Conservation (phyloP, 1,139 yeast genomes). For the Lodderomyces metapsilosis region DNA sequence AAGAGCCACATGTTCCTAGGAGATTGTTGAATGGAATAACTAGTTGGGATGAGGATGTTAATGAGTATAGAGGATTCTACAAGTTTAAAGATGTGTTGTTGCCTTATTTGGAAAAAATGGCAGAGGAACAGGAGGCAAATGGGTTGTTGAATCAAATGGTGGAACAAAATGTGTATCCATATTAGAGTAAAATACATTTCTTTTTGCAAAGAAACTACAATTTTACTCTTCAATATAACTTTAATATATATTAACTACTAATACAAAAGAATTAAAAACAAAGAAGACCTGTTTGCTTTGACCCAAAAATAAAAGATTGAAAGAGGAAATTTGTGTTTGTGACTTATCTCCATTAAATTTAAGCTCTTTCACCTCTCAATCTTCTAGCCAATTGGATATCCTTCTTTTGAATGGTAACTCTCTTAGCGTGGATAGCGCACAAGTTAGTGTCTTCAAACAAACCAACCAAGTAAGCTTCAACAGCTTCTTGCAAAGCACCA, state of each 20-base stretch:
- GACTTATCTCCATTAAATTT: constrained; percentile 10
- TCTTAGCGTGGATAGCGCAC: constrained; percentile 55
- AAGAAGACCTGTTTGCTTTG: constrained; percentile 60
- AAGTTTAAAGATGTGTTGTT: constrained; percentile 52
- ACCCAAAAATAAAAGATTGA: constrained; percentile 58
- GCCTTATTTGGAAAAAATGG: constrained; percentile 53
- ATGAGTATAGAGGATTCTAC: constrained; percentile 56
- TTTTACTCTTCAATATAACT: neutral
- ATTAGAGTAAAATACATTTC: constrained; percentile 19
- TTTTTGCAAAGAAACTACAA: too few species aligned
- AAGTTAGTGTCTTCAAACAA: constrained; percentile 53
- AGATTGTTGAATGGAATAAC: constrained; percentile 56
- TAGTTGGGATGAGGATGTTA: constrained; percentile 60
- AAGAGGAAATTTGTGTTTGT: neutral
- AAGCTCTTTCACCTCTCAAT: constrained; percentile 54
- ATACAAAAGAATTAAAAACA: constrained; percentile 2
- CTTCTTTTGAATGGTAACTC: constrained; percentile 55
- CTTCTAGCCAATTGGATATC: constrained; percentile 55
- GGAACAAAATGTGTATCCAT: constrained; percentile 46
- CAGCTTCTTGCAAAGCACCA: constrained; percentile 55
- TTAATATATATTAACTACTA: constrained; percentile 2
- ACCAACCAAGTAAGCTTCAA: constrained; percentile 52
- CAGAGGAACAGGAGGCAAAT: constrained; percentile 47
- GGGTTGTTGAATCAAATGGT: constrained; percentile 40
- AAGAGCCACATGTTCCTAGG: constrained; percentile 61